These are phyloP conservation scores for Bipolaris sorokiniana DNA, from an alignment of 2,329 filamentous ascomycete genomes.

Conservation along the genomic window DNA sequence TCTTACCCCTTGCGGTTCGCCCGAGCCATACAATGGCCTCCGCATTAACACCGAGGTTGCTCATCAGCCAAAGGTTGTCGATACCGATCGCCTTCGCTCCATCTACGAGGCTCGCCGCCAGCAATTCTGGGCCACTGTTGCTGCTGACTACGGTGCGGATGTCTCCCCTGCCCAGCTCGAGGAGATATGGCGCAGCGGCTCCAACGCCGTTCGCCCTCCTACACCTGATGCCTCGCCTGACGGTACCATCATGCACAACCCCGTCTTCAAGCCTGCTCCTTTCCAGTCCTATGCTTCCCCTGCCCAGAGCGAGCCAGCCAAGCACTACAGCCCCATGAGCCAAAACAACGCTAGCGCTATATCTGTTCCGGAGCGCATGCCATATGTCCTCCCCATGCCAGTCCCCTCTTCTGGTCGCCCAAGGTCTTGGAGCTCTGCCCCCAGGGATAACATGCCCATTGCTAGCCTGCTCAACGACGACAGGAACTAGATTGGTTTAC, in stretches of 20 bases:
- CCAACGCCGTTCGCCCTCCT: constrained; percentile 42
- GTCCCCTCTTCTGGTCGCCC: constrained; percentile 42
- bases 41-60: constrained; percentile 55
- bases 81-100: constrained; percentile 70
- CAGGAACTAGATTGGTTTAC: constrained; percentile 30
- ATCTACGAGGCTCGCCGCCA: constrained; percentile 74
- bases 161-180: constrained; percentile 69
- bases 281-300: constrained; percentile 43
- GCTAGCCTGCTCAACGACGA: constrained; percentile 49
- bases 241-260: constrained; percentile 46
- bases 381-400: constrained; percentile 48
- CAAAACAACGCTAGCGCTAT: constrained; percentile 38
- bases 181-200: constrained; percentile 65
- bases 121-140: constrained; percentile 75
- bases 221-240: constrained; percentile 50
- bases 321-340: constrained; percentile 43
- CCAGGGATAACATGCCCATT: constrained; percentile 49
- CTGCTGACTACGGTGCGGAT: constrained; percentile 71
- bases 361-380: constrained; percentile 44
- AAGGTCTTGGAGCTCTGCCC: constrained; percentile 45
- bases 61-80: constrained; percentile 58
- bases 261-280: constrained; percentile 35
- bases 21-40: constrained; percentile 48
- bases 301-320: constrained; percentile 37
- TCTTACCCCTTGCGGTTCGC: constrained; percentile 48